phyloP scores from a whole-genome alignment of 495 filamentous ascomycete species.

The Aspergillus conjunctus region DNA sequence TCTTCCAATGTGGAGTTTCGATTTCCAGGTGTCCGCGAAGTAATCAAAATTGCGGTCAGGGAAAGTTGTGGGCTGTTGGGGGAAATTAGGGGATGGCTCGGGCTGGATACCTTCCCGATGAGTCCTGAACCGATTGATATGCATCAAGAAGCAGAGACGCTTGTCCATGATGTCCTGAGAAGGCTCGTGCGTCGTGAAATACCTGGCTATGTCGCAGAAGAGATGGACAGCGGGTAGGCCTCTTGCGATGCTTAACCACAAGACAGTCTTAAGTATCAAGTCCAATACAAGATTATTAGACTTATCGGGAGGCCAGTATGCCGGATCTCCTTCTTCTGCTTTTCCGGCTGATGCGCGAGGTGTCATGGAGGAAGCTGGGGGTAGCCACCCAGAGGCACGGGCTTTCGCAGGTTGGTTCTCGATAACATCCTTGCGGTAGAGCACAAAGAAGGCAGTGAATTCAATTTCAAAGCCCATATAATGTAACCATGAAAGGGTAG shows the following conservation, averaged over 20 bases:
- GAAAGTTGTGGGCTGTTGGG: slow-evolving; percentile 10
- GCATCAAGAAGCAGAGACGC: slow-evolving; percentile 20
- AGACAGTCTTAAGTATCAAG: slow-evolving; percentile 27
- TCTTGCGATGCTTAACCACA: slow-evolving; percentile 33
- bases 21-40: slow-evolving; percentile 25
- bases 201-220: slow-evolving; percentile 29
- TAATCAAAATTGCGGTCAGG: slow-evolving; percentile 21
- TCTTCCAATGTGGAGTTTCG: neutral
- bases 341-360: slow-evolving; percentile 19
- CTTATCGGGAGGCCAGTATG: slow-evolving; percentile 19
- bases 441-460: slow-evolving; percentile 57
- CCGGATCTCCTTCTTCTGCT: slow-evolving; percentile 14
- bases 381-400: slow-evolving; percentile 24
- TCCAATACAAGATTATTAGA: slow-evolving; percentile 7
- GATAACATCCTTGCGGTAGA: slow-evolving; percentile 36
- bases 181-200: slow-evolving; percentile 21
- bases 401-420: slow-evolving; percentile 21
- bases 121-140: slow-evolving; percentile 24
- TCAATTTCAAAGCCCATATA: slow-evolving; percentile 61
- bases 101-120: slow-evolving; percentile 13
- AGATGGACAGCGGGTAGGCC: slow-evolving; percentile 34
- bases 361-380: slow-evolving; percentile 11
- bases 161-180: slow-evolving; percentile 1
- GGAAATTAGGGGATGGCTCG: slow-evolving; percentile 7
- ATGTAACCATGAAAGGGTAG: slow-evolving; percentile 44